Evolutionary conservation across 495 filamentous ascomycete species (phyloP), one percentile per base, ranked within the genome.

Genomic region (Hamigera avellanea): DNA sequence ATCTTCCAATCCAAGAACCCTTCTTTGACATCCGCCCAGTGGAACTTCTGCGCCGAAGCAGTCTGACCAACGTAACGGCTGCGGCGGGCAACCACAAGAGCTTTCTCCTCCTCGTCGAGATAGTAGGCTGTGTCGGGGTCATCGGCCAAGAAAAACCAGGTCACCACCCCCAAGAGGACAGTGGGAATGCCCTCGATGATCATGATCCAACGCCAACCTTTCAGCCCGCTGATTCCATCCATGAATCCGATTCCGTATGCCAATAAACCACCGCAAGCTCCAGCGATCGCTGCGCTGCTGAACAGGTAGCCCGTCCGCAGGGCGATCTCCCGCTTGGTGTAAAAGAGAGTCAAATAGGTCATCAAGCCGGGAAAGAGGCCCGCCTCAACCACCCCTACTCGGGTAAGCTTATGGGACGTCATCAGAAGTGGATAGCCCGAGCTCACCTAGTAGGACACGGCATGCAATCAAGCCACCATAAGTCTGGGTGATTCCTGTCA

Each of bases 251-350:
- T 84, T 1, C 61, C 79, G 37, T 79, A 86, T 1, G 83, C 81
- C 2, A 89, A 59, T 0, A 88, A 61, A 0, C 84, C 84, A 14
- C 84, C 84, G 41, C 76, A 77, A 13, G 80, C 82, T 4, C 84
- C 84, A 2, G 83, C 78, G 9, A 86, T 63, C 1, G 84, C 83
- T 2, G 84, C 73, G 28, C 71, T 80, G 36, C 81, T 79, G 52
- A 88, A 88, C 3, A 88, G 66, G 46, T 85, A 85, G 0, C 78
- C 75, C 3, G 84, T 76, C 17, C 84, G 73, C 21, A 86, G 62
- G 6, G 81, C 83, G 14, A 86, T 70, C 45, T 87, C 81, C 6
- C 69, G 67, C 42, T 81, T 80, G 31, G 71, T 77, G 50, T 86
- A 87, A 57, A 86, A 84, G 35, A 85, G 69, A 1, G 77, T 83